Percentiles rank a stretch among this genome's conserved stretches.
phyloP scores from a whole-genome alignment of 2,329 filamentous ascomycete genomes.

The Tolypocladium sp. region DNA sequence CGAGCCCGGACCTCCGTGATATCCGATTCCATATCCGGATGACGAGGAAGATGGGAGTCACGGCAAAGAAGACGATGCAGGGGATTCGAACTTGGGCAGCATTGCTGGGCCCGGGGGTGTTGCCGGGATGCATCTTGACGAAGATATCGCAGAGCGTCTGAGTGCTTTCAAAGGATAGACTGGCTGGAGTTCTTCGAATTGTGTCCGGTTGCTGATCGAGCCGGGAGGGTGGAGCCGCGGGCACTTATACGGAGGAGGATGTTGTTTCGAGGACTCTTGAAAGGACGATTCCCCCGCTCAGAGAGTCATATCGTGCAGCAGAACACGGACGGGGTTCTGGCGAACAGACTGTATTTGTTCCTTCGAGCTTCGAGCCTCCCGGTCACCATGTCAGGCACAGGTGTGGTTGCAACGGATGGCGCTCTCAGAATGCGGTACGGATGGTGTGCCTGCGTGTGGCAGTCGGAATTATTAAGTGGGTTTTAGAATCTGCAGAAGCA shows the following conservation, averaged over 20 bases:
- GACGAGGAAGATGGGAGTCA: constrained; percentile 30
- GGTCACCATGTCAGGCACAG: background rate
- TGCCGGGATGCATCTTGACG: constrained; percentile 4
- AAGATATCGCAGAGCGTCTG: background rate
- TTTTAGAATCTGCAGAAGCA: background rate
- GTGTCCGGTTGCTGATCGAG: background rate
- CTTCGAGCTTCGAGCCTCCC: background rate
- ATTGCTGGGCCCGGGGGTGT: constrained; percentile 23
- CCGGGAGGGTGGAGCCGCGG: background rate
- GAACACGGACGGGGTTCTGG: background rate
- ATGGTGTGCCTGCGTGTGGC: background rate
- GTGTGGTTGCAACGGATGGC: background rate
- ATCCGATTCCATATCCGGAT: constrained; percentile 31
- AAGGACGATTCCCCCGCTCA: background rate
- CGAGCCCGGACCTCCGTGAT: constrained; percentile 23
- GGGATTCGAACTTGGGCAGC: constrained; percentile 26
- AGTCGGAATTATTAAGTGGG: background rate
- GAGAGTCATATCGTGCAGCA: background rate
- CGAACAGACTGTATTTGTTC: background rate
- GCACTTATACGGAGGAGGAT: background rate
- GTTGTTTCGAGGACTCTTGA: background rate
- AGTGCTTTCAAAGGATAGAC: background rate
- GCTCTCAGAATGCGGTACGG: background rate
- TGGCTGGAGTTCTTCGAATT: background rate
- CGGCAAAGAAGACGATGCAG: constrained; percentile 31